Conservation (phyloP, 108 stramenopile species). For the Fragilariopsis cylindrus region DNA sequence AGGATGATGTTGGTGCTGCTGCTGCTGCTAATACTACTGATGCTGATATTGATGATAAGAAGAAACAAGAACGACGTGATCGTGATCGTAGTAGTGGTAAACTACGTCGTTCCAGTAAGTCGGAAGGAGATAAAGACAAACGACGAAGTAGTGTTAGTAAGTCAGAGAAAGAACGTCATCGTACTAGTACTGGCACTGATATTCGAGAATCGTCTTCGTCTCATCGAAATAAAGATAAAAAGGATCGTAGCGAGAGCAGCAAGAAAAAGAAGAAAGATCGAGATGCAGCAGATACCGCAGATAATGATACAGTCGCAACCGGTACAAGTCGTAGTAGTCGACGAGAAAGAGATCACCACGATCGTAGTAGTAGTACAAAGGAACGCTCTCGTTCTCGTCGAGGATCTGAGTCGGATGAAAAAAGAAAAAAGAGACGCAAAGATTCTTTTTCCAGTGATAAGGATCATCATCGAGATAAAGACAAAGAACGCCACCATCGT, state of each 20-base stretch:
- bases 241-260: constrained; percentile 9
- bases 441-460: not conserved
- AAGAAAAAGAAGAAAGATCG: not conserved
- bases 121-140: not conserved
- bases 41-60: not conserved
- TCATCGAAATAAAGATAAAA: not conserved
- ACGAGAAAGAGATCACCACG: not conserved
- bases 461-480: not conserved
- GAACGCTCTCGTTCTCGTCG: not conserved
- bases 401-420: constrained; percentile 18
- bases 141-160: too few species aligned
- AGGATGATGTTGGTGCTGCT: constrained; percentile 15
- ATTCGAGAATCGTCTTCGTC: too few species aligned
- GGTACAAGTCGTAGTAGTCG: too few species aligned
- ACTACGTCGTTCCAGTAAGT: not conserved
- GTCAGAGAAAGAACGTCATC: too few species aligned
- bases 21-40: not conserved
- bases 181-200: too few species aligned
- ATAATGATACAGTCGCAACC: not conserved
- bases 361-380: not conserved
- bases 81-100: not conserved
- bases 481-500: constrained; percentile 17
- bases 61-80: not conserved
- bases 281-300: not conserved
- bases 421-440: constrained; percentile 16